phyloP scores from a whole-genome alignment of 1,139 yeast species.

The Zygosaccharomyces sapae region DNA sequence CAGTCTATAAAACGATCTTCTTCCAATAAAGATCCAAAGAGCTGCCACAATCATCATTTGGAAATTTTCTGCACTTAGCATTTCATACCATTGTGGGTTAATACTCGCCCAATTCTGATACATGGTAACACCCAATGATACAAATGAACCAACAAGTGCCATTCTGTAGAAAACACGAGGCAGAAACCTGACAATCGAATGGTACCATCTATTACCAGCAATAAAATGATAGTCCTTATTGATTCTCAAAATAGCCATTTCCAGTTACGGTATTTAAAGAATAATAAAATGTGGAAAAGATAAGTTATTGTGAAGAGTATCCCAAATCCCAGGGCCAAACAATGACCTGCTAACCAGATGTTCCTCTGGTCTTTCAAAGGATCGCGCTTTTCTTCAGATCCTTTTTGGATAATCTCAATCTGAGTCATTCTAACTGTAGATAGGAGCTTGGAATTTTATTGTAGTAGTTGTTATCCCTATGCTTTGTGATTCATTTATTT shows the following conservation, averaged over 20 bases:
- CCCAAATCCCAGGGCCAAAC: constrained; percentile 48
- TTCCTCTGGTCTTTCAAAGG: constrained; percentile 39
- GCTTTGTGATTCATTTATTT: not conserved
- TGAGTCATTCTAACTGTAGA: constrained; percentile 17
- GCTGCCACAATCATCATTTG: constrained; percentile 54
- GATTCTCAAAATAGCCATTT: constrained; percentile 30
- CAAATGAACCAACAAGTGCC: constrained; percentile 52
- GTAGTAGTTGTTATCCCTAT: not conserved
- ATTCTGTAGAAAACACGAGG: constrained; percentile 49
- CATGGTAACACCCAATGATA: constrained; percentile 52
- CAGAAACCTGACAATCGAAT: constrained; percentile 42
- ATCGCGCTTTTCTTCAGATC: constrained; percentile 19
- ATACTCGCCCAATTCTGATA: constrained; percentile 53
- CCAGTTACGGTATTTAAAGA: constrained; percentile 36
- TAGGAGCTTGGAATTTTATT: too few relatives aligned
- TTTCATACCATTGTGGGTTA: constrained; percentile 53
- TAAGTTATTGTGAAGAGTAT: constrained; percentile 47
- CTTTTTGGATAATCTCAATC: constrained; percentile 30
- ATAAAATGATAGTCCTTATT: constrained; percentile 22
- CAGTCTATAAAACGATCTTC: constrained; percentile 57
- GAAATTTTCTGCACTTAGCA: constrained; percentile 65
- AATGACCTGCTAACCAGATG: constrained; percentile 64
- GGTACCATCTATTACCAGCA: constrained; percentile 35
- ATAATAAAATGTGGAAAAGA: constrained; percentile 27
- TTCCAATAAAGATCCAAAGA: constrained; percentile 60